Evolutionary conservation across 2,329 filamentous ascomycete species (phyloP), one percentile per base, ranked within the genome.

Genomic region (Plectosphaerella plurivora): DNA sequence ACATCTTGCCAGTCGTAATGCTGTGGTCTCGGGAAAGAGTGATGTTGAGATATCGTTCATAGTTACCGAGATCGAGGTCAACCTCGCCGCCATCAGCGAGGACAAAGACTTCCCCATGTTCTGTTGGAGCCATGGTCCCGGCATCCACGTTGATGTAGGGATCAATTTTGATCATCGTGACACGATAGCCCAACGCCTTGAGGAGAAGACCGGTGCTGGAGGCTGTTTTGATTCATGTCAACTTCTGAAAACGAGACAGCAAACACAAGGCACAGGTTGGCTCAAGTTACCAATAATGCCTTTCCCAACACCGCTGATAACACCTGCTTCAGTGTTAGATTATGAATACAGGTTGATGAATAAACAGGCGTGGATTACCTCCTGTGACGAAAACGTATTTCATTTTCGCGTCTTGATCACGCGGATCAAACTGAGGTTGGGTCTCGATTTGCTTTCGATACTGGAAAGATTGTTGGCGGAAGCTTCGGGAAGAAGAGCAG

Each of bases 1-100:
- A 97, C 61, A 97, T 91, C 76, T 97, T 97, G 66, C 94, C 94
- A 6, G 93, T 96, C 4, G 94, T 99, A 71, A 99, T 96, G 72
- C 97, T 97, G 76, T 93, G 91, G 61, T 96, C 91, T 56, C 28
- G 28, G 7, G 28, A 5, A 2, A 33, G 7, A 51, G 86, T 89
- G 59, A 93, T 86, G 64, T 87, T 86, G 51, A 96, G 84, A 67
- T 96, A 96, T 37, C 76, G 64, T 62, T 82, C 78, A 60, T 81
- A 83, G 65, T 82, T 81, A 16, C 80, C 80, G 45, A 83, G 71
- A 61, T 83, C 80, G 14, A 82, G 65, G 60, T 81, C 78, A 39
- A 67, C 68, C 63, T 76, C 61, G 53, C 88, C 88, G 57, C 89
- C 89, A 63, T 94, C 90, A 61, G 89, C 84, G 53, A 94, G 81